These are phyloP conservation scores for Huiozyma naganishii DNA, from an alignment of 805 yeast species.

Conservation along the genomic window DNA sequence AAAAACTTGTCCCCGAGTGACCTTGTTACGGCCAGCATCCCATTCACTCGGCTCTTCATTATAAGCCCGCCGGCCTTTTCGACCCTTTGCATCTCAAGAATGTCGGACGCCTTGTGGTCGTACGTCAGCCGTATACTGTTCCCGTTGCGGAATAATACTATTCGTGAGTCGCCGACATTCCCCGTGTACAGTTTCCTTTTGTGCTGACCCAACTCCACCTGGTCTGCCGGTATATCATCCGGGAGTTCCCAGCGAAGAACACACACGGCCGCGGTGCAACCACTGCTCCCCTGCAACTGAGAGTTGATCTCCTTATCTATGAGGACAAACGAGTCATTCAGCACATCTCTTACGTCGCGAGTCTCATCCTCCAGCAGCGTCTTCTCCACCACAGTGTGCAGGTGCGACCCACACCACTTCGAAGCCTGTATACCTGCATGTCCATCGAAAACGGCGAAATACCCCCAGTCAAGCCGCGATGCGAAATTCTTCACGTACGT, in stretches of 20 bases:
- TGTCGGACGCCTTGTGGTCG: slow-evolving; percentile 88
- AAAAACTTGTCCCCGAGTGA: slow-evolving; percentile 90
- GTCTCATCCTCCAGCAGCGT: slow-evolving; percentile 39
- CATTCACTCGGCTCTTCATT: slow-evolving; percentile 86
- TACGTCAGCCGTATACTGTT: slow-evolving; percentile 71
- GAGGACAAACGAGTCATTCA: slow-evolving; percentile 58
- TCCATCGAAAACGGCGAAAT: slow-evolving; percentile 92
- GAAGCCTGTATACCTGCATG: slow-evolving; percentile 94
- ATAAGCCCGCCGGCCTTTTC: slow-evolving; percentile 75
- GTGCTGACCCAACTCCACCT: slow-evolving; percentile 30
- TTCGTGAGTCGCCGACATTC: slow-evolving; percentile 88
- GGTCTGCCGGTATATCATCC: slow-evolving; percentile 12
- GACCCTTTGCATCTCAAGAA: slow-evolving; percentile 64
- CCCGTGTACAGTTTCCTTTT: slow-evolving; percentile 81
- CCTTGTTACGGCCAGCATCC: slow-evolving; percentile 88
- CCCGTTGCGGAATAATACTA: slow-evolving; percentile 68
- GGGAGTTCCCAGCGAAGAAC: slow-evolving; percentile 73
- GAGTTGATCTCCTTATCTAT: slow-evolving; percentile 63
- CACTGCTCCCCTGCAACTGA: slow-evolving; percentile 62
- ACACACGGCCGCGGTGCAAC: slow-evolving; percentile 94
- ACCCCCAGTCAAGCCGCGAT: slow-evolving; percentile 87
- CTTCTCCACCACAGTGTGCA: slow-evolving; percentile 60
- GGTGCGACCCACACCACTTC: slow-evolving; percentile 83
- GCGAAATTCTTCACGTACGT: slow-evolving; percentile 87
- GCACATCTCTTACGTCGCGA: slow-evolving; percentile 50